Evolutionary conservation across 2,329 filamentous ascomycete species (phyloP).

Genomic region (Tolypocladium tropicale): DNA sequence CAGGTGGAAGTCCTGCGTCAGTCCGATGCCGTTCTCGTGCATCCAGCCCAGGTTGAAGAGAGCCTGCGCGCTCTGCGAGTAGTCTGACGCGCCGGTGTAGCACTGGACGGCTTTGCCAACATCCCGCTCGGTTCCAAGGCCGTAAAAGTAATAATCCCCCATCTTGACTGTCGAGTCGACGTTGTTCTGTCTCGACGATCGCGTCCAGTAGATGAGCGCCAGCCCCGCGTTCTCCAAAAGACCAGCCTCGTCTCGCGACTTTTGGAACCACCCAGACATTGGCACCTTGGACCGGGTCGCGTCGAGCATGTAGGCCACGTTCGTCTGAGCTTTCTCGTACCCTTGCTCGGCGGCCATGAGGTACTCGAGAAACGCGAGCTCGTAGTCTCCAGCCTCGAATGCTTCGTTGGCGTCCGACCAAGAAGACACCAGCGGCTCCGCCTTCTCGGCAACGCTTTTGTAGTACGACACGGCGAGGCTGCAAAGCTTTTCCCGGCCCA

Average conservation of each 20-base stretch:
- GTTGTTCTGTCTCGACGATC: conserved; percentile 86
- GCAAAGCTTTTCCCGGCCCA: conserved; percentile 73
- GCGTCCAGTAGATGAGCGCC: conserved; percentile 87
- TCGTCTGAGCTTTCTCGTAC: conserved; percentile 81
- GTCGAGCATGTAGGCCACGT: conserved; percentile 80
- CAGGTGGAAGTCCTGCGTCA: conserved; percentile 92
- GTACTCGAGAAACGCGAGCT: conserved; percentile 70
- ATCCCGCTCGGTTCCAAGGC: conserved; percentile 62
- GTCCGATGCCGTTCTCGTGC: conserved; percentile 91
- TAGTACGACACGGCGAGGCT: conserved; percentile 71
- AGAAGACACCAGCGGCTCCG: conserved; percentile 63
- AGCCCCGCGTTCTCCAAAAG: conserved; percentile 46
- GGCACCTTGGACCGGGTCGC: conserved; percentile 45
- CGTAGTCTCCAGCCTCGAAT: conserved; percentile 67
- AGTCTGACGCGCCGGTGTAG: conserved; percentile 86
- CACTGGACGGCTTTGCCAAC: conserved; percentile 84
- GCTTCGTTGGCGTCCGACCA: conserved; percentile 77
- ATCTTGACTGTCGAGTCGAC: conserved; percentile 94
- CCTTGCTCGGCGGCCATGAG: conserved; percentile 88
- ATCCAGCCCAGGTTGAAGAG: conserved; percentile 98
- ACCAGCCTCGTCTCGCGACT: conserved; percentile 17
- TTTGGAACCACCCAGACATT: conserved; percentile 35
- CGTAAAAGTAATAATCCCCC: conserved; percentile 91
- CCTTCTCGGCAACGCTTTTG: conserved; percentile 65
- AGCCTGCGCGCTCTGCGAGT: conserved; percentile 84